Evolutionary conservation across 257 asterid species (phyloP).

Genomic region (Solanum rostratum): DNA sequence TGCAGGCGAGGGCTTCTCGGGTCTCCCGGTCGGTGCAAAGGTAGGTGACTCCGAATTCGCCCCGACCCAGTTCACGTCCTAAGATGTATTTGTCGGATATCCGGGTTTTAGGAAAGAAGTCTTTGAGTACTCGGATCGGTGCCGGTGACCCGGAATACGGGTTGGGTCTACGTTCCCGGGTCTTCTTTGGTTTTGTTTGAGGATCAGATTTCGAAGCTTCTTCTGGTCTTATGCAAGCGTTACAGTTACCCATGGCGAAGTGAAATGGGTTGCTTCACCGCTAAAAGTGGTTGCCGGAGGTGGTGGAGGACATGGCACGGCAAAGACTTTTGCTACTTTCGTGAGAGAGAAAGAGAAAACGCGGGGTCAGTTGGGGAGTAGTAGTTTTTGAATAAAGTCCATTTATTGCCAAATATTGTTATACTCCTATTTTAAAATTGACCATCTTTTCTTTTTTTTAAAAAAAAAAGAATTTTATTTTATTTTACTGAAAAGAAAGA

Average conservation of each 20-base stretch:
- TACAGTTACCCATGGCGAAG: conserved; percentile 68
- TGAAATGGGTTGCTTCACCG: conserved; percentile 15
- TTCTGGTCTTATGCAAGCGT: conserved; percentile 58
- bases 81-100: conserved; percentile 77
- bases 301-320: conserved; percentile 14
- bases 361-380: conserved; percentile 42
- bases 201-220: conserved; percentile 13
- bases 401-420: neutral
- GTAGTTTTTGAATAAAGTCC: conserved; percentile 27
- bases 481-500: neutral
- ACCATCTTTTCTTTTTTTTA: neutral
- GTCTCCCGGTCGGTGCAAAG: conserved; percentile 86
- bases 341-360: conserved; percentile 20
- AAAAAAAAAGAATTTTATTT: neutral
- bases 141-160: conserved; percentile 51
- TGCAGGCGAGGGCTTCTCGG: conserved; percentile 76
- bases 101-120: conserved; percentile 33
- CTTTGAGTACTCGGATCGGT: conserved; percentile 71
- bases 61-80: conserved; percentile 92
- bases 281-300: conserved; percentile 10
- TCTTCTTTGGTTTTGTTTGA: conserved; percentile 28
- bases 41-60: conserved; percentile 88
- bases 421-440: neutral
- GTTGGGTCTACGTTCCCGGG: conserved; percentile 38
- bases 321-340: neutral